Base-by-base conservation (phyloP, 2,329 filamentous ascomycete species). In the Coleophoma crateriformis region DNA sequence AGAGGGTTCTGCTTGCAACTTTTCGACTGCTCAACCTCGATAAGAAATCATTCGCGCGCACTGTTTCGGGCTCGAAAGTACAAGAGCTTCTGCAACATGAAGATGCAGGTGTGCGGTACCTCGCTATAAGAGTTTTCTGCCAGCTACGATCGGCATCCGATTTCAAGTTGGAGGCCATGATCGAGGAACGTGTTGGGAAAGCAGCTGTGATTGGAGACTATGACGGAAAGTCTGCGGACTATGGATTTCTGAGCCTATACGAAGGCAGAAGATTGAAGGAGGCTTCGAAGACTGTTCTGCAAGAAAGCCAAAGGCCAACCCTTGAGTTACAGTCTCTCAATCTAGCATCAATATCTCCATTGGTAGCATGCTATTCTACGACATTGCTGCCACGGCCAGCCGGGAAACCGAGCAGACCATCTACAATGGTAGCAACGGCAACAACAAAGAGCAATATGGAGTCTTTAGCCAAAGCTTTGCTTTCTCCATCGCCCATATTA, bases 21-120 rank as follows among this genome's bases (percentile, higher is more conserved):
- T 95, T 90, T 72, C 82, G 94, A 56, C 77, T 97, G 15, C 73
- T 96, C 53, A 87, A 82, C 61, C 88, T 88, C 62, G 85, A 96
- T 64, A 76, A 79, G 57, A 74, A 78, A 40, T 78, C 77, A 4
- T 96, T 91, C 62, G 78, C 79, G 10, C 71, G 70, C 51, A 73
- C 82, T 59, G 76, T 90, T 33, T 80, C 81, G 34, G 82, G 86
- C 1, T 76, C 81, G 43, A 78, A 80, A 54, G 74, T 96, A 40
- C 84, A 90, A 68, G 68, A 69, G 32, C 72, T 95, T 12, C 86
- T 96, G 58, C 71, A 74, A 46, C 79, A 85, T 64, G 61, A 68
- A 43, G 75, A 77, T 57, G 71, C 69, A 51, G 71, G 79, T 14
- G 79, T 95, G 46, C 82, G 87, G 68, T 96, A 91, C 67, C 75